Percentiles rank a stretch among this genome's conserved stretches.
Evolutionary conservation across 176 grass and related monocot species (phyloP).

Genomic region (Carex pumila): DNA sequence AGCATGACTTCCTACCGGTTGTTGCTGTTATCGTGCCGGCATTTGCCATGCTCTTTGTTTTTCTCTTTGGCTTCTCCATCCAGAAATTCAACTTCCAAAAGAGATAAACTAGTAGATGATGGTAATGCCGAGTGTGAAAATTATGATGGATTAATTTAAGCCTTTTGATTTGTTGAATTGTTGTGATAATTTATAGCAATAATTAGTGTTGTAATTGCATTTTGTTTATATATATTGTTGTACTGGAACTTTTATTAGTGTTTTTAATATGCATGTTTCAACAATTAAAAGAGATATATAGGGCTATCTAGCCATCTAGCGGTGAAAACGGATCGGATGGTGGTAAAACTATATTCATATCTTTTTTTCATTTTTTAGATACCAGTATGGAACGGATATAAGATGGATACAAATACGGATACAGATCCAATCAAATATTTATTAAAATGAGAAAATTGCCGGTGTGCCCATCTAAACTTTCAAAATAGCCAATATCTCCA

Average conservation of each 20-base stretch:
- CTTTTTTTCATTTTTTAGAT: too few species aligned
- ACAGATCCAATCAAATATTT: too few species aligned
- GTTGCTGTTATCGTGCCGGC: conserved; percentile 11
- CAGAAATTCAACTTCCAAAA: conserved; percentile 26
- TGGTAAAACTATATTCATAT: too few species aligned
- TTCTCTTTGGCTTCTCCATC: conserved; percentile 19
- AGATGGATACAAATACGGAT: too few species aligned
- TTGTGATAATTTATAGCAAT: conserved; percentile 1
- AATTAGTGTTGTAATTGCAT: not conserved
- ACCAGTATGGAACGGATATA: too few species aligned
- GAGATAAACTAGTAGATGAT: conserved; percentile 7
- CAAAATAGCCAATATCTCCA: too few species aligned
- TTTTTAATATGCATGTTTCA: not conserved
- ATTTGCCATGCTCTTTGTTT: conserved; percentile 24
- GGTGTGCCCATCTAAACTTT: too few species aligned
- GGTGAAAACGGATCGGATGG: too few species aligned
- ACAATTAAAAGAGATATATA: too few species aligned
- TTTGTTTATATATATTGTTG: not conserved
- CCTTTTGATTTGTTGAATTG: not conserved
- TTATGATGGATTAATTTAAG: not conserved
- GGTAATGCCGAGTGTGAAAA: not conserved
- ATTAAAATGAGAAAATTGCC: too few species aligned
- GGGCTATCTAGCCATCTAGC: too few species aligned
- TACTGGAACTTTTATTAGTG: not conserved
- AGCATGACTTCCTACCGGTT: conserved; percentile 20